phyloP scores from a whole-genome alignment of 352 stramenopile genomes.

The Globisporangium takayamanum region DNA sequence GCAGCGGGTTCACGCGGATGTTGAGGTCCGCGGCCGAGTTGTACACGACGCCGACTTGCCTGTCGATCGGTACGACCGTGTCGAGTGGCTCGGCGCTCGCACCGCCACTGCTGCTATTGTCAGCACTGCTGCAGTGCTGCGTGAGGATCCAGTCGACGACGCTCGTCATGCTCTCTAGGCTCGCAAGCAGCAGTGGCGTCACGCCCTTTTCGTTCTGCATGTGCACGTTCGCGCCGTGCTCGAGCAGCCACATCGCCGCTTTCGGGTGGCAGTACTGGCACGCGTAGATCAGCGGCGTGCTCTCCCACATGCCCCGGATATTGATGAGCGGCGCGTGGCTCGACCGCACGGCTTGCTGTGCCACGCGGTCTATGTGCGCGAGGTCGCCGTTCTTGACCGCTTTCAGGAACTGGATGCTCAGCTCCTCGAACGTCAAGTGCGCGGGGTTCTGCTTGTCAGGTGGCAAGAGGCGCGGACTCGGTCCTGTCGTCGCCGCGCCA shows the following conservation, averaged over 20 bases:
- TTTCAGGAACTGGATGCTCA: conserved; percentile 59
- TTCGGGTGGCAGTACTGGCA: conserved; percentile 54
- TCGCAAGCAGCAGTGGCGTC: conserved; percentile 61
- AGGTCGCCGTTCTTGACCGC: conserved; percentile 57
- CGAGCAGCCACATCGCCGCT: conserved; percentile 55
- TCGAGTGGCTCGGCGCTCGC: neutral
- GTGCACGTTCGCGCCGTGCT: conserved; percentile 28
- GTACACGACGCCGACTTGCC: conserved; percentile 66
- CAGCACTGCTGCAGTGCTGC: neutral
- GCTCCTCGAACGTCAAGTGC: conserved; percentile 30
- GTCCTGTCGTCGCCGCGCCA: neutral
- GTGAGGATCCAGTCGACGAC: conserved; percentile 39
- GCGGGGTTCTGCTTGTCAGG: conserved; percentile 11
- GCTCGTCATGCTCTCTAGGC: conserved; percentile 50
- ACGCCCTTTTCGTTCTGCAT: conserved; percentile 64
- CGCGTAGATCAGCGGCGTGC: conserved; percentile 71
- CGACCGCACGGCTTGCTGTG: conserved; percentile 1
- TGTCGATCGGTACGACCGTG: conserved; percentile 8
- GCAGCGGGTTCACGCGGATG: conserved; percentile 41
- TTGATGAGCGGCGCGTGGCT: conserved; percentile 32
- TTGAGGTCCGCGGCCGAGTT: conserved; percentile 61
- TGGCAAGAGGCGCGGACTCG: conserved; percentile 6
- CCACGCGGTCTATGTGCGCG: conserved; percentile 21
- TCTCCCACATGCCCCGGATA: conserved; percentile 79
- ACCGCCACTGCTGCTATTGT: neutral